A percentile compares a stretch with the other conserved stretches of the same genome.
phyloP scores from a whole-genome alignment of 495 filamentous ascomycete genomes.

The Elasticomyces elasticus region DNA sequence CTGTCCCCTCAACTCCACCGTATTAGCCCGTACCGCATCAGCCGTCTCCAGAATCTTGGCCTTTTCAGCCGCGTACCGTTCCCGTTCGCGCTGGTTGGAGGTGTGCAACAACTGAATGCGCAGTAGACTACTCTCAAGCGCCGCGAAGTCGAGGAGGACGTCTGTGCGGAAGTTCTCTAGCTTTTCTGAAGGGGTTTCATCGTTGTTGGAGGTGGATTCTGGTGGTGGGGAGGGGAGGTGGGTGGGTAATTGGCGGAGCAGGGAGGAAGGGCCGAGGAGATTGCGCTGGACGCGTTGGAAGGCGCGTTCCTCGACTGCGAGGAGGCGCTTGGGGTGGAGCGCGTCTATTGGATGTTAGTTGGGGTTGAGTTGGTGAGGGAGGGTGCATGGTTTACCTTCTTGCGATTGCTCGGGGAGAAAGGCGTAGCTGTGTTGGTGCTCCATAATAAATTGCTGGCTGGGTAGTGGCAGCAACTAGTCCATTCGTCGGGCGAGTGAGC shows the following conservation, averaged over 20 bases:
- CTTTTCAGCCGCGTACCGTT: constrained; percentile 75
- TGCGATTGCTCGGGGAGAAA: constrained; percentile 14
- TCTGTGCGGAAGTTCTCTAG: constrained; percentile 58
- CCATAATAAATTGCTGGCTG: background rate
- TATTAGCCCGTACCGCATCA: constrained; percentile 67
- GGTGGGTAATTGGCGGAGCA: constrained; percentile 41
- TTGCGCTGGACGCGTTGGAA: constrained; percentile 84
- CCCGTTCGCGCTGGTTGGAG: constrained; percentile 75
- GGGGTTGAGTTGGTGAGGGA: background rate
- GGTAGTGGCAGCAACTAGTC: too few relatives aligned
- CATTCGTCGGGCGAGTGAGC: too few relatives aligned
- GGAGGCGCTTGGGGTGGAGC: constrained; percentile 80
- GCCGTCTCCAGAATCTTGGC: constrained; percentile 63
- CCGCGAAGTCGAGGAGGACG: constrained; percentile 77
- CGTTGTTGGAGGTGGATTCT: constrained; percentile 50
- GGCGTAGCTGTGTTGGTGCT: background rate
- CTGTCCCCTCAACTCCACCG: constrained; percentile 55
- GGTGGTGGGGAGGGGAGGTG: constrained; percentile 63
- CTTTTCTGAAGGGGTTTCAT: constrained; percentile 35
- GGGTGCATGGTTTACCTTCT: constrained; percentile 4
- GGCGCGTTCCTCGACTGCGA: constrained; percentile 84
- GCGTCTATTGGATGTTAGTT: constrained; percentile 44
- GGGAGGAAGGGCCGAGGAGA: constrained; percentile 54
- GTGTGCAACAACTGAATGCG: constrained; percentile 79
- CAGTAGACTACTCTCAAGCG: constrained; percentile 76